These are phyloP conservation scores for Ophiostoma australiae DNA, from an alignment of 2,329 filamentous ascomycete species.

Conservation along the genomic window DNA sequence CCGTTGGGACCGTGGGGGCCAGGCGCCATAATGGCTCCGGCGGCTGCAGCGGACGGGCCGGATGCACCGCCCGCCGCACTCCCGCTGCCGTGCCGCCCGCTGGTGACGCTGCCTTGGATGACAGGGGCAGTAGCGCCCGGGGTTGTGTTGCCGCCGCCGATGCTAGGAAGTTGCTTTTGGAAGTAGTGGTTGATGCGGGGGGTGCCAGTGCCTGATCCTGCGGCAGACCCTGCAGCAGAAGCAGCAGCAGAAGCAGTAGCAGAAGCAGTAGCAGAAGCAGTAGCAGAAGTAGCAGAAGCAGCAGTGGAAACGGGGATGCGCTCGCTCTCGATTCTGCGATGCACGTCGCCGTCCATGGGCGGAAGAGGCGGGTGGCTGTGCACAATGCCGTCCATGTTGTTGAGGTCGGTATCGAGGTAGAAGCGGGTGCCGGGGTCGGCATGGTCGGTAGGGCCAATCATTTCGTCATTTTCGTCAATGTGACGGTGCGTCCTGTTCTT, in stretches of 20 bases:
- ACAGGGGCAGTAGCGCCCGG: slow-evolving; percentile 3
- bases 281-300: not conserved
- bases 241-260: not conserved
- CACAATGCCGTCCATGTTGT: slow-evolving; percentile 87
- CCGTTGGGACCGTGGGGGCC: slow-evolving; percentile 42
- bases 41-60: not conserved
- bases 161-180: slow-evolving; percentile 29
- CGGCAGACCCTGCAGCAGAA: not conserved
- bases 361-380: slow-evolving; percentile 65
- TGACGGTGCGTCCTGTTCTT: slow-evolving; percentile 45
- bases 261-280: not conserved
- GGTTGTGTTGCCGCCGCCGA: slow-evolving; percentile 12
- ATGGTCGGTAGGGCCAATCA: slow-evolving; percentile 56
- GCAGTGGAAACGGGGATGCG: not conserved
- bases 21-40: not conserved
- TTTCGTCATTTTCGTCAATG: slow-evolving; percentile 53
- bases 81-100: slow-evolving; percentile 24
- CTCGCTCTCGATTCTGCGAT: slow-evolving; percentile 40
- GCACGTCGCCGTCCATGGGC: slow-evolving; percentile 58
- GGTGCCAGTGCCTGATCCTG: not conserved
- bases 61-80: slow-evolving; percentile 3
- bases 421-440: slow-evolving; percentile 55
- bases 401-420: slow-evolving; percentile 79
- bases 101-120: not conserved
- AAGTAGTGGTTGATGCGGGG: slow-evolving; percentile 27